Evolutionary conservation across 2,329 filamentous ascomycete species (phyloP).

Genomic region (Xylariaceae sp.): DNA sequence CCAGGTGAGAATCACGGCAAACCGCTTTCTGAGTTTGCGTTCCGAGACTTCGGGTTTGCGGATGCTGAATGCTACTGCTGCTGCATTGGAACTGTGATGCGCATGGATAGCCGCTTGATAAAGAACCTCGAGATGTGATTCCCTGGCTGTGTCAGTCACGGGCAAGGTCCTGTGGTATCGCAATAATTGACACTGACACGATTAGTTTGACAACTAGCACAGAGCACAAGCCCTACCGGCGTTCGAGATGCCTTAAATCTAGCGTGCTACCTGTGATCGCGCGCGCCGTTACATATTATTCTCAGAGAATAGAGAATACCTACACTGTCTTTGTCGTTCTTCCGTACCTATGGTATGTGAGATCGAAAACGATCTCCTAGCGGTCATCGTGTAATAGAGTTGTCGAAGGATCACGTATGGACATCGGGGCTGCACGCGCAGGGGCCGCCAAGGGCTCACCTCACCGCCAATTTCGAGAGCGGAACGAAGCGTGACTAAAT

Average conservation of each 20-base stretch:
- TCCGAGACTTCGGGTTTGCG: constrained; percentile 35
- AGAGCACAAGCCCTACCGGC: constrained; percentile 11
- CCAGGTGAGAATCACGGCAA: constrained; percentile 18
- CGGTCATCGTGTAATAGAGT: background rate
- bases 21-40: constrained; percentile 21
- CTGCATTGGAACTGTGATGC: background rate
- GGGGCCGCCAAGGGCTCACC: background rate
- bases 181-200: background rate
- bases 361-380: background rate
- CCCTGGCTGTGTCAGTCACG: background rate
- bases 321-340: background rate
- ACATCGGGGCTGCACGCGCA: background rate
- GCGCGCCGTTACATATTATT: background rate
- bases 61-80: background rate
- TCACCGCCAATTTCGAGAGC: constrained; percentile 18
- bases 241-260: constrained; percentile 14
- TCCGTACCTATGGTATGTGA: background rate
- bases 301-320: background rate
- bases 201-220: background rate
- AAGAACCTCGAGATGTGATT: background rate
- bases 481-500: background rate
- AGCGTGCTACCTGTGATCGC: constrained; percentile 10
- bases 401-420: no score
- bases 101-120: background rate
- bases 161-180: background rate